phyloP scores from a whole-genome alignment of 2,329 filamentous ascomycete species.

The Alternaria longipes region DNA sequence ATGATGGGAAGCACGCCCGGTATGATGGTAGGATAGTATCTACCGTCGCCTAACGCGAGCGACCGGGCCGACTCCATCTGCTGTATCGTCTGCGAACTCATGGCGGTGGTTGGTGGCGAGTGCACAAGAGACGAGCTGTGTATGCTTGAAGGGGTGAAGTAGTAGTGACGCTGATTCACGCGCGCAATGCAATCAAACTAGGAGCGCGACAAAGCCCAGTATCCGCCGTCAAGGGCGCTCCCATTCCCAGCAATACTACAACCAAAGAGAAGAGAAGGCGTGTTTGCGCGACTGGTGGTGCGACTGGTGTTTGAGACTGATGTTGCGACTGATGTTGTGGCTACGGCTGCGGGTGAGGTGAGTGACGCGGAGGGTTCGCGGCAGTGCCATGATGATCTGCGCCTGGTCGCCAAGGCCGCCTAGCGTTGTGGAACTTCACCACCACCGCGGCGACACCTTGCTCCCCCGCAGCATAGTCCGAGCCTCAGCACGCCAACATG shows the following conservation, averaged over 20 bases:
- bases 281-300: constrained; percentile 28
- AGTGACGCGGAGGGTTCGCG: constrained; percentile 14
- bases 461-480: constrained; percentile 29
- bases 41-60: constrained; percentile 85
- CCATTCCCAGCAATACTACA: constrained; percentile 43
- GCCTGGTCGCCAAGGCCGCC: constrained; percentile 21
- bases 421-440: constrained; percentile 26
- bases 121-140: constrained; percentile 34
- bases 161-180: constrained; percentile 38
- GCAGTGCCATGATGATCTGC: constrained; percentile 22
- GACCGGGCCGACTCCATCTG: constrained; percentile 92
- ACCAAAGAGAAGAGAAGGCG: constrained; percentile 32
- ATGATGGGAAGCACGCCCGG: constrained; percentile 94
- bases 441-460: constrained; percentile 31
- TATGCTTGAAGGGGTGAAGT: constrained; percentile 28
- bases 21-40: constrained; percentile 90
- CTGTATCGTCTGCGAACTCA: constrained; percentile 60
- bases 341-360: constrained; percentile 24
- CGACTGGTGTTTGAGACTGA: not conserved
- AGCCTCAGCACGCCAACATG: constrained; percentile 42
- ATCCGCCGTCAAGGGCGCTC: constrained; percentile 26
- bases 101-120: constrained; percentile 28
- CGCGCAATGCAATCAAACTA: constrained; percentile 43
- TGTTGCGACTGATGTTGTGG: constrained; percentile 1
- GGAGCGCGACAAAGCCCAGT: constrained; percentile 43